Conservation (phyloP, 2,329 filamentous ascomycete species). For the Dendryphion nanum region DNA sequence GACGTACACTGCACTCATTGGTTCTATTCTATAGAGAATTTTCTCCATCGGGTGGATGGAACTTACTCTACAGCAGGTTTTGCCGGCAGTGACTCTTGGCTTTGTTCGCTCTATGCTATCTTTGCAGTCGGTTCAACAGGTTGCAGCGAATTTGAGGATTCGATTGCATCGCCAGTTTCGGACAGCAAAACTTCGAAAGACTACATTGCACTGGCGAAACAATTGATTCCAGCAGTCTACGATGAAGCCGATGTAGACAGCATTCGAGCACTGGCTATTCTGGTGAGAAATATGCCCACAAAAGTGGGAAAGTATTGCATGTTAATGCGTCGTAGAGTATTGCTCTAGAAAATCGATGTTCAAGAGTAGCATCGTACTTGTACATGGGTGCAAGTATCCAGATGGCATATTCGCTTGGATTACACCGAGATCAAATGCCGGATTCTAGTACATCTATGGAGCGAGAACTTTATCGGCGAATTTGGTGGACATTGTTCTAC, state of each 20-base stretch:
- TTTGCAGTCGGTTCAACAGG: slow-evolving; percentile 33
- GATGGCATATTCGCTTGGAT: slow-evolving; percentile 36
- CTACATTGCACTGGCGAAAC: slow-evolving; percentile 34
- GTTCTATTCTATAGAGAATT: slow-evolving; percentile 34
- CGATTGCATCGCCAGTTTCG: slow-evolving; percentile 1
- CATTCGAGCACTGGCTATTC: slow-evolving; percentile 33
- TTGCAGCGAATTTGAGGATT: slow-evolving; percentile 13
- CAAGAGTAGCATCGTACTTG: slow-evolving; percentile 34
- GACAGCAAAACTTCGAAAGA: slow-evolving; percentile 29
- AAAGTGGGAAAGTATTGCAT: no score
- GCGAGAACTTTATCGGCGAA: slow-evolving; percentile 33
- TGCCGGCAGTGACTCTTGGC: slow-evolving; percentile 29
- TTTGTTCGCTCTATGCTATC: slow-evolving; percentile 37
- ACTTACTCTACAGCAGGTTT: slow-evolving; percentile 26
- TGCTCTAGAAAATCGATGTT: slow-evolving; percentile 34
- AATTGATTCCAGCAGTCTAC: slow-evolving; percentile 30
- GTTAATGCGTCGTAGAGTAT: slow-evolving; percentile 33
- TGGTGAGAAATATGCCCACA: no score
- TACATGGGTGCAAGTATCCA: slow-evolving; percentile 38
- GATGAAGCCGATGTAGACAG: slow-evolving; percentile 39
- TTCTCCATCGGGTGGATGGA: slow-evolving; percentile 30
- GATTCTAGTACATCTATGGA: slow-evolving; percentile 25
- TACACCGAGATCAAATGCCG: slow-evolving; percentile 35
- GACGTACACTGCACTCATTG: slow-evolving; percentile 38
- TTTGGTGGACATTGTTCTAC: slow-evolving; percentile 39